Base-by-base conservation (phyloP, 148 eudicot species). In the Heliamphora exappendiculata region DNA sequence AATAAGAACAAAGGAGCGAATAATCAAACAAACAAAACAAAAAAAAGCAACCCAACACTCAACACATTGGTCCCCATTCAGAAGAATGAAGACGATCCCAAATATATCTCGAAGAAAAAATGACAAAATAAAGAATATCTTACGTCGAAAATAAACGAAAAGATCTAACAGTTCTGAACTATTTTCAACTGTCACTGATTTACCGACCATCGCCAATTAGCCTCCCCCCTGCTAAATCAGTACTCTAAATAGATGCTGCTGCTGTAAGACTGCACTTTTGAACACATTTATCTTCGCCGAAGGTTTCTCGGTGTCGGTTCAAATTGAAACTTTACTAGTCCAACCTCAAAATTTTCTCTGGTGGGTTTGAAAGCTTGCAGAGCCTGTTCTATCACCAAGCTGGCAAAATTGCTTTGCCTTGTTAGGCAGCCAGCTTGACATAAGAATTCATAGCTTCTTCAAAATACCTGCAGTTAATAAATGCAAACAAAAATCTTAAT, bases 381-480 rank as follows among this genome's bases (percentile, higher is more conserved):
- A 70, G 31, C 53, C 68, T 53, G 20, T 58, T 58, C 59, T 41
- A 10, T 78, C 28, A 72, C 71, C 39, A 53, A 65, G 39, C 73
- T 66, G 36, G 41, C 49, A 59, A 69, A 70, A 76, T 68, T 14
- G 26, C 22, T 12, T n/a, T 28, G 41, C 3, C 49, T 20, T 66
- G 37, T 76, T 24, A 9, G 28, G 29, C 37, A 33, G 45, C 49
- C 80, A 54, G 68, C 75, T 66, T 70, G 51, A 73, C 10, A 53
- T 72, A 44, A 51, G 24, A 72, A 53, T 45, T 36, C 42, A 63
- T 19, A 66, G 76, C 77, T 73, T 24, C 73, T 53, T 47, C 49
- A 76, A 66, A 55, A 65, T 9, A 63, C 71, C 81, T 78, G 66
- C 41, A 53, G 17, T 62, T 60, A 28, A 54, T 37, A 36, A 36